Evolutionary conservation across 139 green algal genomes (phyloP).

Genomic region (Micractinium conductrix): DNA sequence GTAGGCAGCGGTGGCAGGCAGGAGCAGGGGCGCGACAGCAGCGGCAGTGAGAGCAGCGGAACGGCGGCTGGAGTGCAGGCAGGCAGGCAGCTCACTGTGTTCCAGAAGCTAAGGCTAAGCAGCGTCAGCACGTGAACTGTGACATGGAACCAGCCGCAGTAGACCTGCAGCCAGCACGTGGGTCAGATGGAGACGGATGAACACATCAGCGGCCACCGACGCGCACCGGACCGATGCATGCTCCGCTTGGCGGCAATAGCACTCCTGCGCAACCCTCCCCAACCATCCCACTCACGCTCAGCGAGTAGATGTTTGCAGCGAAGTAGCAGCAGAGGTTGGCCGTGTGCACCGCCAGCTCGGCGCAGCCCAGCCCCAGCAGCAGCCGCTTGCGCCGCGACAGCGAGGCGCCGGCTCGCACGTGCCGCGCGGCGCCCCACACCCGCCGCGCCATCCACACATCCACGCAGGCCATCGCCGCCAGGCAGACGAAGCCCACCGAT

Average conservation of each 20-base stretch:
- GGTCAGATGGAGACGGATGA: background rate
- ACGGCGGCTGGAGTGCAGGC: no score
- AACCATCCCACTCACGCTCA: background rate
- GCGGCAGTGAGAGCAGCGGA: no score
- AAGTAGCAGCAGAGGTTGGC: constrained; percentile 5
- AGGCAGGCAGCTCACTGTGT: background rate
- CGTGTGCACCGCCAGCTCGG: background rate
- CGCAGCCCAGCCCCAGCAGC: background rate
- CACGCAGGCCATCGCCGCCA: background rate
- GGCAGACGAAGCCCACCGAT: background rate
- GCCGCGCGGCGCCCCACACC: background rate
- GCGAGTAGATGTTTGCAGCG: background rate
- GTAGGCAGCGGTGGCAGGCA: no score
- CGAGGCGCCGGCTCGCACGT: background rate
- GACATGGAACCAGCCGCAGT: background rate
- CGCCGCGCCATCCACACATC: background rate
- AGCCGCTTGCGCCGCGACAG: background rate
- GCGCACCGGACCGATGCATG: background rate
- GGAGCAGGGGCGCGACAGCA: no score
- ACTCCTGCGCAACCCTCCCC: background rate
- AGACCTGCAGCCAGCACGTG: background rate
- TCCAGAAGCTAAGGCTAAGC: background rate
- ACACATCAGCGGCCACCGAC: background rate
- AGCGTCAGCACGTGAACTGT: background rate
- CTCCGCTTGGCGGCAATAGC: background rate